These are phyloP conservation scores for Pestalotiopsis sp. DNA, from an alignment of 2,329 filamentous ascomycete species.

Conservation along the genomic window DNA sequence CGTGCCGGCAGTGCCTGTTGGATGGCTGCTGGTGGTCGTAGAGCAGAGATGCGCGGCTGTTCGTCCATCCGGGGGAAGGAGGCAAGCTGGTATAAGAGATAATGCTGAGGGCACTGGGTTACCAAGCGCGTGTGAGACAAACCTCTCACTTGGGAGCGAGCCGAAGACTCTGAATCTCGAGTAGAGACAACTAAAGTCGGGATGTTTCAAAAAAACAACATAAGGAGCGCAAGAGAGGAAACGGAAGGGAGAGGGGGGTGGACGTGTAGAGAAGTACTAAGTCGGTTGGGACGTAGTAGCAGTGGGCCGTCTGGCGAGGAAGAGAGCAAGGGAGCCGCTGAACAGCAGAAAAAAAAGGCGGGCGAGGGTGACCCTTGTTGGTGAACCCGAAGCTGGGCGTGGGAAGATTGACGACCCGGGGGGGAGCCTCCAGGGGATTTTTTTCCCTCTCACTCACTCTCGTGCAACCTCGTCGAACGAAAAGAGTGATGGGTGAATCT, in stretches of 20 bases:
- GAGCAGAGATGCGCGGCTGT: conserved; percentile 17
- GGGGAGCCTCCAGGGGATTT: neutral
- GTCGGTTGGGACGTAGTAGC: conserved; percentile 22
- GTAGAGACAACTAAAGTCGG: conserved; percentile 35
- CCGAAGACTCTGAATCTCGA: conserved; percentile 28
- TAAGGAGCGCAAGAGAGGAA: conserved; percentile 32
- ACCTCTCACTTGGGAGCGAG: conserved; percentile 34
- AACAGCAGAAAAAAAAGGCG: conserved; percentile 1
- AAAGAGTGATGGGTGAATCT: neutral
- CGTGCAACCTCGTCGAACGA: neutral
- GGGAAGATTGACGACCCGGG: neutral
- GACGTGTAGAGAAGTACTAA: conserved; percentile 34
- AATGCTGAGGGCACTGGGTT: conserved; percentile 23
- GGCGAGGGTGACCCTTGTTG: neutral
- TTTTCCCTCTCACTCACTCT: neutral
- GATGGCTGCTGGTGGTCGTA: conserved; percentile 18
- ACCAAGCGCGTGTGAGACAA: conserved; percentile 34
- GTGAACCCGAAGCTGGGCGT: neutral
- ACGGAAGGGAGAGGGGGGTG: conserved; percentile 36
- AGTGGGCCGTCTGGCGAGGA: conserved; percentile 19
- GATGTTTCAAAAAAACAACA: conserved; percentile 36
- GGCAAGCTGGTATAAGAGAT: conserved; percentile 33
- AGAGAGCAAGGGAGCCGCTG: neutral
- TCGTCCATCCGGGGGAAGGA: conserved; percentile 19
- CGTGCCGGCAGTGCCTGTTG: conserved; percentile 26